phyloP scores from a whole-genome alignment of 768 basidiomycete species.

The Tricholoma sp. region DNA sequence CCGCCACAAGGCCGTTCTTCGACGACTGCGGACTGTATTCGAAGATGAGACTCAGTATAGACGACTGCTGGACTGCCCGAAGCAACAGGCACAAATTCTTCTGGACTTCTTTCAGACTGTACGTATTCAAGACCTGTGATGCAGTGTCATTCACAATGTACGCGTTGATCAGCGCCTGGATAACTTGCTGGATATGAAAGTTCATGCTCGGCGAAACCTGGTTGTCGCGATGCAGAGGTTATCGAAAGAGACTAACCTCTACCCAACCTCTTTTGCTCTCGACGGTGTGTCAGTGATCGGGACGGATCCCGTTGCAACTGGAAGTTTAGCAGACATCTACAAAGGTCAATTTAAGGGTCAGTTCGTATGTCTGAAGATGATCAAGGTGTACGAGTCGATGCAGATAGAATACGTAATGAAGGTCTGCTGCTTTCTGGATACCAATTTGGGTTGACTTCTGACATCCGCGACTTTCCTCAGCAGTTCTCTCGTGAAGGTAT shows the following conservation, averaged over 20 bases:
- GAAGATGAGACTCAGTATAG: conserved; percentile 14
- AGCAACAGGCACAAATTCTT: conserved; percentile 13
- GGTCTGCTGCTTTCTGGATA: neutral
- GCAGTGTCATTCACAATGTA: neutral
- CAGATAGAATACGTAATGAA: neutral
- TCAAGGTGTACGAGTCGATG: conserved; percentile 15
- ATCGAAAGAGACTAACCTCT: conserved; percentile 19
- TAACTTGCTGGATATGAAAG: conserved; percentile 8
- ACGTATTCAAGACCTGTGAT: neutral
- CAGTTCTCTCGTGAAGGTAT: conserved; percentile 14
- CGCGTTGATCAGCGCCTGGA: conserved; percentile 14
- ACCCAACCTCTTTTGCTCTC: conserved; percentile 23
- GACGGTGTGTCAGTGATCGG: conserved; percentile 7
- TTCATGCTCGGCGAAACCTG: conserved; percentile 11
- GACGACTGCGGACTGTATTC: conserved; percentile 1
- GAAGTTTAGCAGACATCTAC: conserved; percentile 26
- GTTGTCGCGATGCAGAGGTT: conserved; percentile 19
- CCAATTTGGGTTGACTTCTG: neutral
- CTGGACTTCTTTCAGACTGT: conserved; percentile 25
- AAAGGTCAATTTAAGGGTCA: conserved; percentile 3
- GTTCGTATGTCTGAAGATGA: conserved; percentile 6
- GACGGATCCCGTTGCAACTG: conserved; percentile 12
- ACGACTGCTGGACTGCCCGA: conserved; percentile 13
- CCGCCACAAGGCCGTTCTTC: too few relatives aligned
- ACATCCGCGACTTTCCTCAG: neutral